These are phyloP conservation scores for Backusella parvicylindrica DNA, from an alignment of 192 early-diverging fungal genomes.

Conservation along the genomic window DNA sequence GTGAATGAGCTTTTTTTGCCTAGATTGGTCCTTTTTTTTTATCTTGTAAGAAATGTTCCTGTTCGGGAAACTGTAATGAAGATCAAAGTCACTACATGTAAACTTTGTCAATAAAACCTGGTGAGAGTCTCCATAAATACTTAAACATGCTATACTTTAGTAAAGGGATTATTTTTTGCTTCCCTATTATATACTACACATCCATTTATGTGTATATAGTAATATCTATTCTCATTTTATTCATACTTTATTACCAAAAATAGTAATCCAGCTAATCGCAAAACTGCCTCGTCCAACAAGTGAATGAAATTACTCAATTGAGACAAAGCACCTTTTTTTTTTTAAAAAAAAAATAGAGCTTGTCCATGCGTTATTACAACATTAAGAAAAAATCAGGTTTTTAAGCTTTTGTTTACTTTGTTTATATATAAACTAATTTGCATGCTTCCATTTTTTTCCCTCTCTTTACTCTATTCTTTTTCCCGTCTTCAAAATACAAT, in stretches of 20 bases:
- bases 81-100: background rate
- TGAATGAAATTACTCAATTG: background rate
- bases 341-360: too few species aligned
- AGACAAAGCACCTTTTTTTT: background rate
- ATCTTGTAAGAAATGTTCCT: background rate
- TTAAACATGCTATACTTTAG: background rate
- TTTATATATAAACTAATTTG: background rate
- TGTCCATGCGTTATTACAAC: background rate
- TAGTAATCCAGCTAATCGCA: background rate
- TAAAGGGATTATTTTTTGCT: too few species aligned
- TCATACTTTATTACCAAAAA: background rate
- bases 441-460: background rate
- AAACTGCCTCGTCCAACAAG: background rate
- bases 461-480: background rate
- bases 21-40: background rate
- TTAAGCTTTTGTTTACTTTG: background rate
- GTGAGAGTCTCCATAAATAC: background rate
- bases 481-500: background rate
- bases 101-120: background rate
- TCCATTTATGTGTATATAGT: too few species aligned
- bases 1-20: background rate
- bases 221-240: too few species aligned
- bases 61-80: background rate
- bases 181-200: too few species aligned
- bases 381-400: background rate